phyloP scores from a whole-genome alignment of 2,329 filamentous ascomycete genomes.

The Pestalotiopsis sp. region DNA sequence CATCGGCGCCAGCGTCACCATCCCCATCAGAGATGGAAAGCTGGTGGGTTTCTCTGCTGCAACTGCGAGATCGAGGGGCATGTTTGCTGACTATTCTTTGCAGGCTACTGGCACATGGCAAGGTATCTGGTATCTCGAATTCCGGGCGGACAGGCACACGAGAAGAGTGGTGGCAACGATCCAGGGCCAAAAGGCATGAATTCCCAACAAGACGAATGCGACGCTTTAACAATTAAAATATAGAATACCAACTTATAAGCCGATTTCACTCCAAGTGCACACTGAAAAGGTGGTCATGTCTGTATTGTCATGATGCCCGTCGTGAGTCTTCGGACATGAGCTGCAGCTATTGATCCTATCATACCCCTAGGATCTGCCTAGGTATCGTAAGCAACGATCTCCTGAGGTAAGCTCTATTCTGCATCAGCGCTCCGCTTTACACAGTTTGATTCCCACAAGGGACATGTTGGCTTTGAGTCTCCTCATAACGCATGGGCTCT shows the following conservation, averaged over 20 bases:
- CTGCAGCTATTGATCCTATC: background rate
- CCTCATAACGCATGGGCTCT: background rate
- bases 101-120: conserved; percentile 74
- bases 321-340: background rate
- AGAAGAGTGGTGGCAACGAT: conserved; percentile 90
- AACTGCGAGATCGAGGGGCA: background rate
- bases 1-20: conserved; percentile 84
- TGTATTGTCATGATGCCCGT: background rate
- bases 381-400: background rate
- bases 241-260: background rate
- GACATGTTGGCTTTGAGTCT: background rate
- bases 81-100: conserved; percentile 1
- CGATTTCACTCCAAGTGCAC: background rate
- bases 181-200: conserved; percentile 74
- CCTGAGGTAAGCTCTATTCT: background rate
- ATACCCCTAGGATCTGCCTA: background rate
- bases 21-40: conserved; percentile 87
- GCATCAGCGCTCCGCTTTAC: background rate
- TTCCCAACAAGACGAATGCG: background rate
- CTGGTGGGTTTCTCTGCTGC: conserved; percentile 51
- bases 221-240: background rate
- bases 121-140: conserved; percentile 94
- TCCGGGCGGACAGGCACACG: conserved; percentile 74
- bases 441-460: background rate
- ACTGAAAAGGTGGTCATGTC: background rate